Percentiles rank a stretch among this genome's conserved stretches.
phyloP scores from a whole-genome alignment of 257 asterid genomes.

The Coffea canephora region DNA sequence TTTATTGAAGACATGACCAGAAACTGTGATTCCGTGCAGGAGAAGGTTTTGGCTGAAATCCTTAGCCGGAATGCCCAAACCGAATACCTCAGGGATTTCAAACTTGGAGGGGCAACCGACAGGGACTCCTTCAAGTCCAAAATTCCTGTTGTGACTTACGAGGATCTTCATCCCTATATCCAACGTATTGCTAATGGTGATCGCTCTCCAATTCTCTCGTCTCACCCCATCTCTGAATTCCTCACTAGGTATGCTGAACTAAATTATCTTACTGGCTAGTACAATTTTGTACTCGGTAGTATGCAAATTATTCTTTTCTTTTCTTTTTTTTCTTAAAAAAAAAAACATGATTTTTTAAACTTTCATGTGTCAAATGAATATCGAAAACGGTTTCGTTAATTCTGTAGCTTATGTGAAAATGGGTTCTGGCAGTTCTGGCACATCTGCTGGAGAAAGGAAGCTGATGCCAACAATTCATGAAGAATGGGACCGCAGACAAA shows the following conservation, averaged over 20 bases:
- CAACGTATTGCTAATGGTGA: conserved; percentile 81
- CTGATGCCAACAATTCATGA: conserved; percentile 76
- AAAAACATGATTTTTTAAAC: too few relatives aligned
- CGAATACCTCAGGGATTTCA: conserved; percentile 53
- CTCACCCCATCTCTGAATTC: conserved; percentile 75
- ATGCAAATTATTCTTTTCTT: too few relatives aligned
- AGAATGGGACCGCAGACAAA: conserved; percentile 74
- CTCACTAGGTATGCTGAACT: conserved; percentile 59
- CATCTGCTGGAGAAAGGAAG: conserved; percentile 89
- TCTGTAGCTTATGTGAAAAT: neutral
- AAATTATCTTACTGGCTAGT: neutral
- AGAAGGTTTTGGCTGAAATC: conserved; percentile 54
- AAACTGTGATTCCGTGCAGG: conserved; percentile 50
- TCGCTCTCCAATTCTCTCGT: conserved; percentile 59
- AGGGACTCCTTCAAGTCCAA: conserved; percentile 61
- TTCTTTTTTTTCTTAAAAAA: too few relatives aligned
- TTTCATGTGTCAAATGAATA: neutral
- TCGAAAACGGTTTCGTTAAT: neutral
- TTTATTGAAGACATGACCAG: conserved; percentile 68
- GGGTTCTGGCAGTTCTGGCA: conserved; percentile 61
- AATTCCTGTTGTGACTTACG: conserved; percentile 64
- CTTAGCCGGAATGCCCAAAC: conserved; percentile 53
- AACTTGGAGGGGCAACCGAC: conserved; percentile 53
- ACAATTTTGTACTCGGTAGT: neutral
- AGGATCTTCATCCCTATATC: conserved; percentile 72